Percentiles rank a stretch among this genome's conserved stretches.
These are phyloP conservation scores for Aaosphaeria pasadenensis DNA, from an alignment of 2,329 filamentous ascomycete species.

Conservation along the genomic window DNA sequence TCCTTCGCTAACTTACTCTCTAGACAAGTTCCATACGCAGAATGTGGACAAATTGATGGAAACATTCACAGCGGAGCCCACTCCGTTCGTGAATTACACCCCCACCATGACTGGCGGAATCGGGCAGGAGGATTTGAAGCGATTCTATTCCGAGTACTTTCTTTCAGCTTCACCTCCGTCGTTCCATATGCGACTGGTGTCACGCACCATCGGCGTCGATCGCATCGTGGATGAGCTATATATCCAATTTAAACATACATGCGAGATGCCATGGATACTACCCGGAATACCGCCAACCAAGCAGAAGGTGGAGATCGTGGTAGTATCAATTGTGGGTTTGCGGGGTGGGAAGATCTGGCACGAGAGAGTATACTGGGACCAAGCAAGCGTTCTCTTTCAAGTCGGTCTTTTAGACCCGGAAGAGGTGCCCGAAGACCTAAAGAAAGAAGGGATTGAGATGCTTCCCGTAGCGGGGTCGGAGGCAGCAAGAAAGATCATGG, in stretches of 20 bases:
- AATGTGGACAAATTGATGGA: conserved; percentile 37
- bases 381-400: conserved; percentile 59
- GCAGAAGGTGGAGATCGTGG: conserved; percentile 54
- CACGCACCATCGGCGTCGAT: conserved; percentile 56
- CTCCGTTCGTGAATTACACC: conserved; percentile 42
- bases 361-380: conserved; percentile 62
- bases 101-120: conserved; percentile 47
- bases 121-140: conserved; percentile 40
- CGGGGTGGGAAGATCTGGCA: conserved; percentile 53
- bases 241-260: conserved; percentile 56
- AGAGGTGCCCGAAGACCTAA: conserved; percentile 50
- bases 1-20: no score
- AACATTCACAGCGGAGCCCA: conserved; percentile 32
- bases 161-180: conserved; percentile 46
- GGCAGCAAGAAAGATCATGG: conserved; percentile 46
- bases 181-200: conserved; percentile 53
- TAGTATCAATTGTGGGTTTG: conserved; percentile 57
- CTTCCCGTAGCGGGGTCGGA: conserved; percentile 48
- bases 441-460: conserved; percentile 44
- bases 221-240: conserved; percentile 61
- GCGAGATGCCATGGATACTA: conserved; percentile 57
- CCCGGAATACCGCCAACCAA: conserved; percentile 57
- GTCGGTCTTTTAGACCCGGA: conserved; percentile 55
- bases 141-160: conserved; percentile 59
- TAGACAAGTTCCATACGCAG: conserved; percentile 37